Evolutionary conservation across 371 early-diverging fungal genomes (phyloP).

Genomic region (Rhizopus delemar): DNA sequence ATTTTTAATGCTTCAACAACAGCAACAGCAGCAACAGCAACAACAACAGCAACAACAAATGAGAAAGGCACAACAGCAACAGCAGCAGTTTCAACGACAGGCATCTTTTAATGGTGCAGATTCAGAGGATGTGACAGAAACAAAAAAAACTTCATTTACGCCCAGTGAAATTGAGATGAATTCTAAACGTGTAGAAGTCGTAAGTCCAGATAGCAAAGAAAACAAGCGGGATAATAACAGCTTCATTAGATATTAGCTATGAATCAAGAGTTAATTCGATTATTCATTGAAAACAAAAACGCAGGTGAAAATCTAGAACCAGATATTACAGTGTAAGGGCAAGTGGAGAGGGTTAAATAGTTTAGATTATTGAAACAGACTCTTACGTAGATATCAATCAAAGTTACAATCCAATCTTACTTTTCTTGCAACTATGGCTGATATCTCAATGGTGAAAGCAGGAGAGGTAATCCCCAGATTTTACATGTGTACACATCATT

Average conservation of each 20-base stretch:
- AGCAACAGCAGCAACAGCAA: constrained; percentile 10
- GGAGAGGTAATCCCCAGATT: constrained; percentile 33
- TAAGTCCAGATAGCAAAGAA: constrained; percentile 13
- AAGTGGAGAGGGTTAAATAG: neutral
- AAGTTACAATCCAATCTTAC: constrained; percentile 56
- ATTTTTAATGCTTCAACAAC: constrained; percentile 27
- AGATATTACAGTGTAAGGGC: constrained; percentile 42
- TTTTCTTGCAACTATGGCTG: constrained; percentile 60
- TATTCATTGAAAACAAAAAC: constrained; percentile 42
- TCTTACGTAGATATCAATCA: constrained; percentile 45
- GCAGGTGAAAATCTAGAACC: constrained; percentile 31
- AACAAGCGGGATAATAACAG: neutral
- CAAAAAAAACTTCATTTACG: constrained; percentile 6
- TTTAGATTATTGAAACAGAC: neutral
- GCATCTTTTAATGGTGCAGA: constrained; percentile 1
- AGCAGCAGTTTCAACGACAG: constrained; percentile 7
- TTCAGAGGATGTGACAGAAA: neutral
- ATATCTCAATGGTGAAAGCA: constrained; percentile 52
- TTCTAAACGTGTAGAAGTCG: constrained; percentile 43
- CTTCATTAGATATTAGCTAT: constrained; percentile 40
- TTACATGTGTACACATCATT: constrained; percentile 7
- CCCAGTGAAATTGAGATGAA: constrained; percentile 23
- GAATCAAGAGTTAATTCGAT: constrained; percentile 54
- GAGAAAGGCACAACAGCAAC: constrained; percentile 3
- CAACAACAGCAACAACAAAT: constrained; percentile 17